These are phyloP conservation scores for Puccinia horiana DNA, from an alignment of 1,284 basidiomycete genomes.

Conservation along the genomic window DNA sequence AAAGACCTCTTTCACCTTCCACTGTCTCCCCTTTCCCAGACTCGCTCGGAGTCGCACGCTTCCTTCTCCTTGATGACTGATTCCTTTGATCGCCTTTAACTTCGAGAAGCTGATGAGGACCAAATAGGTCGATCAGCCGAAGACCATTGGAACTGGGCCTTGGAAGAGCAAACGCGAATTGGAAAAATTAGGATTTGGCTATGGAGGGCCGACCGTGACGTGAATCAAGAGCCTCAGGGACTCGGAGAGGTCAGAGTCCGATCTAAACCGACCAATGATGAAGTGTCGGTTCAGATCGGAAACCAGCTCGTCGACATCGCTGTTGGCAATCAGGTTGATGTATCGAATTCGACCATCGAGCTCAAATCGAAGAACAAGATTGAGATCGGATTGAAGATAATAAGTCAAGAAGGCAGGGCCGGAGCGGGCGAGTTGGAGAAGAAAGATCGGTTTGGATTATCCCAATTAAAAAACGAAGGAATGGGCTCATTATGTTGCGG, in stretches of 20 bases:
- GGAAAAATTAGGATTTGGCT: constrained; percentile 30
- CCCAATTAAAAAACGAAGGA: not conserved
- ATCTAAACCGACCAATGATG: not conserved
- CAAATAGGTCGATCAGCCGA: not conserved
- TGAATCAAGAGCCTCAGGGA: not conserved
- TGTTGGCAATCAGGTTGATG: constrained; percentile 6
- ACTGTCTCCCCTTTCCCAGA: not conserved
- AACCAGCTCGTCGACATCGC: not conserved
- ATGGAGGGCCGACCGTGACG: not conserved
- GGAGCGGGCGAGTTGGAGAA: not conserved
- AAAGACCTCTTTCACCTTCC: constrained; percentile 5
- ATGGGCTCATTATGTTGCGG: constrained; percentile 10
- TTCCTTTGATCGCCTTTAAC: not conserved
- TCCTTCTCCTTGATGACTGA: not conserved
- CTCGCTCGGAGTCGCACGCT: not conserved
- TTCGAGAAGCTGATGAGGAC: not conserved
- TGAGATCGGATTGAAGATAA: constrained; percentile 12
- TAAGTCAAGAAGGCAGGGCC: no score
- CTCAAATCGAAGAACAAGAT: not conserved
- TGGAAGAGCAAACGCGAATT: constrained; percentile 28
- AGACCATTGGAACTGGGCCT: constrained; percentile 21
- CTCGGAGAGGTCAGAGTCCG: not conserved
- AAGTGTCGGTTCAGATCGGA: constrained; percentile 2
- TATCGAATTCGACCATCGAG: not conserved
- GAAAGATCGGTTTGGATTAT: not conserved